Base-by-base conservation (phyloP, 495 filamentous ascomycete genomes). In the Podospora anserina region DNA sequence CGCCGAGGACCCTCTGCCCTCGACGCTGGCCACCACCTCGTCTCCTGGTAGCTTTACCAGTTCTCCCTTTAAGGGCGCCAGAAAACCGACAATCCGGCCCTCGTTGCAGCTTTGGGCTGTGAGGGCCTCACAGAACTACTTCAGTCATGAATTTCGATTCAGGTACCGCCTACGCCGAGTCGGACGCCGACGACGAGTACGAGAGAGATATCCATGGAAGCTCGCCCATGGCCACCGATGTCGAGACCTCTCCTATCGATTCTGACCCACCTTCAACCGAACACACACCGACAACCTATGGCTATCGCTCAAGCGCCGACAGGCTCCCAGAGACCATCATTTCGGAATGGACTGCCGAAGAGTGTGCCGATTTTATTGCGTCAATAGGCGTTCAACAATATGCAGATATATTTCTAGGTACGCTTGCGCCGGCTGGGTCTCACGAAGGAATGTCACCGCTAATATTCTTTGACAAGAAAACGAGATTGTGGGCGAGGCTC, bases 141-240 rank as follows among this genome's bases (percentile, higher is more conserved):
- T 54, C 70, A 72, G 66, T 74, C 73, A 87, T 87, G 84, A 85
- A 83, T 67, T 87, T 87, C 77, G 83, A 85, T 70, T 80, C 81
- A 64, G 85, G 85, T 66, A 87, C 85, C 69, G 85, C 84, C 11
- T 87, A 96, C 76, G 89, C 91, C 74, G 93, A 97, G 77, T 92
- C 90, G 64, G 93, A 97, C 76, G 93, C 92, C 75, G 93, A 97
- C 78, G 93, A 96, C 78, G 93, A 97, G 84, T 96, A 94, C 77
- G 93, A 96, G 81, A 85, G 92, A 70, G 92, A 89, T 72, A 83
- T 92, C 32, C 82, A 87, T 68, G 81, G 90, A 71, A 88, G 87
- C 66, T 93, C 91, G 0, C 92, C 92, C 28, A 83, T 88, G 26
- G 89, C 84, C 63, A 89, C 88, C 66, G 92, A 95, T 74, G 92